These are phyloP conservation scores for Jackrogersella multiformis DNA, from an alignment of 495 filamentous ascomycete genomes.

Conservation along the genomic window DNA sequence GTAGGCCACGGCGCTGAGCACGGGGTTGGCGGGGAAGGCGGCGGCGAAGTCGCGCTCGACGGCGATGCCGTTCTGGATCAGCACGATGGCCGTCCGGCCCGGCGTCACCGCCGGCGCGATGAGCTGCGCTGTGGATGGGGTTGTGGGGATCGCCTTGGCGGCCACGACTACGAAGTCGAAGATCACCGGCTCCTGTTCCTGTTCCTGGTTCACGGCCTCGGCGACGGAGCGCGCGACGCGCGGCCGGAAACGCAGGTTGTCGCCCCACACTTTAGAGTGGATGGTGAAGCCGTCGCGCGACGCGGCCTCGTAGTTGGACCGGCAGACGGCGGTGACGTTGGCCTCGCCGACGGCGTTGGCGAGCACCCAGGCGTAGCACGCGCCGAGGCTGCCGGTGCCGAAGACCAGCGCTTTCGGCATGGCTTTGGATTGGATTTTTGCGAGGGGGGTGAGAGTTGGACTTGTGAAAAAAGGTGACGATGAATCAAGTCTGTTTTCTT, in stretches of 20 bases:
- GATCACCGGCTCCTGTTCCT: slow-evolving; percentile 13
- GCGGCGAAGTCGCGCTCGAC: slow-evolving; percentile 60
- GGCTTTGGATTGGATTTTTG: neutral
- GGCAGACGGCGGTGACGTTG: slow-evolving; percentile 60
- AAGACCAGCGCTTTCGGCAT: slow-evolving; percentile 57
- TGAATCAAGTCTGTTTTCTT: neutral
- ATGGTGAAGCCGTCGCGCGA: slow-evolving; percentile 60
- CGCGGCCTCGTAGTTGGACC: slow-evolving; percentile 64
- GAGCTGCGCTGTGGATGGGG: slow-evolving; percentile 48
- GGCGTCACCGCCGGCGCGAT: slow-evolving; percentile 54
- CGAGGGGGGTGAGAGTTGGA: neutral
- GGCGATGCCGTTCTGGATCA: slow-evolving; percentile 66
- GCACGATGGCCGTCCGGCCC: slow-evolving; percentile 56
- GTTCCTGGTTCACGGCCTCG: slow-evolving; percentile 46
- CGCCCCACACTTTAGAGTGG: slow-evolving; percentile 56
- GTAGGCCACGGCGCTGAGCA: slow-evolving; percentile 60
- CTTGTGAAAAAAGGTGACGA: neutral
- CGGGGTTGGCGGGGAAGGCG: slow-evolving; percentile 55
- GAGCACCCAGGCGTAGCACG: slow-evolving; percentile 60
- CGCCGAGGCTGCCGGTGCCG: slow-evolving; percentile 63
- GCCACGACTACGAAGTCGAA: slow-evolving; percentile 65
- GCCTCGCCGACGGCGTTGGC: slow-evolving; percentile 49
- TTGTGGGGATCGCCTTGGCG: slow-evolving; percentile 52
- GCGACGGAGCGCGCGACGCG: slow-evolving; percentile 51
- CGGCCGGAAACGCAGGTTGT: slow-evolving; percentile 51